Percentiles rank a stretch among this genome's conserved stretches.
Conservation (phyloP, 2,329 filamentous ascomycete species). For the Colletotrichum sp. region DNA sequence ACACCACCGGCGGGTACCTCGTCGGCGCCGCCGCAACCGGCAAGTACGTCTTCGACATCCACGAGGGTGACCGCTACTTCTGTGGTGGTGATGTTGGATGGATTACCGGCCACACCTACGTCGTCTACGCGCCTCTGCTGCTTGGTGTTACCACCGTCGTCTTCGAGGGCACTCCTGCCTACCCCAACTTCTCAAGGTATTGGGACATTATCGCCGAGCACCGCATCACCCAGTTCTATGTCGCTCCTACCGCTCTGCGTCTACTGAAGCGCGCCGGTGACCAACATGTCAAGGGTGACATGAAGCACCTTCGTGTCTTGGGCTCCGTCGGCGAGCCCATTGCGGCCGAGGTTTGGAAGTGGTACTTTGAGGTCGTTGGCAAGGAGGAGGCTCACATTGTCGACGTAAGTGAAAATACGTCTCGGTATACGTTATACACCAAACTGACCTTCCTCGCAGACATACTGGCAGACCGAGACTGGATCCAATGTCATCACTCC, state of each 20-base stretch:
- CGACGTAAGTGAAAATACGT: constrained; percentile 70
- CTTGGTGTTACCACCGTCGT: constrained; percentile 94
- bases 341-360: constrained; percentile 98
- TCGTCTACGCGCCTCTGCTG: constrained; percentile 93
- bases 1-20: constrained; percentile 95
- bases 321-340: constrained; percentile 98
- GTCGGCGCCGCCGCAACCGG: constrained; percentile 90
- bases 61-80: constrained; percentile 92
- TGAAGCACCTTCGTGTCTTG: constrained; percentile 88
- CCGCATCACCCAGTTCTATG: constrained; percentile 96
- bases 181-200: constrained; percentile 97
- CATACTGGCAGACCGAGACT: constrained; percentile 99
- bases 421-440: not conserved
- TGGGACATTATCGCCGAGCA: constrained; percentile 99
- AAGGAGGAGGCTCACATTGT: constrained; percentile 93
- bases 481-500: constrained; percentile 96
- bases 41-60: constrained; percentile 99
- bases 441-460: constrained; percentile 56
- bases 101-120: constrained; percentile 99
- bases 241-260: constrained; percentile 91
- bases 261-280: constrained; percentile 95
- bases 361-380: constrained; percentile 96
- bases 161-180: constrained; percentile 96
- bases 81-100: constrained; percentile 98
- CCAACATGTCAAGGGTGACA: constrained; percentile 86